Evolutionary conservation across 768 basidiomycete genomes (phyloP).

Genomic region (Lactarius pseudohatsudake): DNA sequence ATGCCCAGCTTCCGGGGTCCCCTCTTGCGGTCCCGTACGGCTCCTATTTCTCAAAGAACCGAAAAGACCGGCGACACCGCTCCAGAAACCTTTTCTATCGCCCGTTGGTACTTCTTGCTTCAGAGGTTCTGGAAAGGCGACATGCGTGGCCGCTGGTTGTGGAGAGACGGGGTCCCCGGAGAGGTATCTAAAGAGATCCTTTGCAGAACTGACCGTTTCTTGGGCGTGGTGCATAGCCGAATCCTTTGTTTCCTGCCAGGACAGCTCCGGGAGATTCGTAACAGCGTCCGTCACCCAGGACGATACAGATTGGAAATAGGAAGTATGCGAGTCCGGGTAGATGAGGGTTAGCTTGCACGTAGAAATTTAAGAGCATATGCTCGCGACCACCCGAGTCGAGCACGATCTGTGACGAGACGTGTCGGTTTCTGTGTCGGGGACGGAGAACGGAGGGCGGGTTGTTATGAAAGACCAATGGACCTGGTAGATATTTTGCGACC

Average conservation of each 20-base stretch:
- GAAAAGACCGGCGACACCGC: constrained; percentile 67
- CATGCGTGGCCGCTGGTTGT: constrained; percentile 35
- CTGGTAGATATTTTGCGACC: constrained; percentile 69
- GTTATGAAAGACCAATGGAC: constrained; percentile 74
- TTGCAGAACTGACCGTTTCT: constrained; percentile 43
- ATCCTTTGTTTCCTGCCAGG: constrained; percentile 52
- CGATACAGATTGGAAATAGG: constrained; percentile 45
- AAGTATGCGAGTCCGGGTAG: constrained; percentile 42
- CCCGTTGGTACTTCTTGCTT: constrained; percentile 36
- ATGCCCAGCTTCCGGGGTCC: constrained; percentile 35
- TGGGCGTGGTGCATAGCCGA: constrained; percentile 47
- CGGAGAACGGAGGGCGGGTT: constrained; percentile 73
- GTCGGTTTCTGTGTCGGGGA: constrained; percentile 80
- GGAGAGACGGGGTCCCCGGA: constrained; percentile 57
- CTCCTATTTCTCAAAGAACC: constrained; percentile 54
- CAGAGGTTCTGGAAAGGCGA: constrained; percentile 32
- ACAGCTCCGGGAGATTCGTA: constrained; percentile 48
- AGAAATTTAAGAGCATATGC: constrained; percentile 85
- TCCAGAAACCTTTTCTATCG: constrained; percentile 42
- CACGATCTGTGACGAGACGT: constrained; percentile 75
- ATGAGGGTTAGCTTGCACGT: constrained; percentile 61
- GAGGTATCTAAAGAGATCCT: constrained; percentile 67
- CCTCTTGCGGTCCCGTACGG: constrained; percentile 35
- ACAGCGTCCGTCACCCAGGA: constrained; percentile 46
- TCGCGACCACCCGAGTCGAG: constrained; percentile 73